Evolutionary conservation across 306 rosid genomes (phyloP), one percentile per base, ranked within the genome.

Genomic region (Sphenostylis stenocarpa): DNA sequence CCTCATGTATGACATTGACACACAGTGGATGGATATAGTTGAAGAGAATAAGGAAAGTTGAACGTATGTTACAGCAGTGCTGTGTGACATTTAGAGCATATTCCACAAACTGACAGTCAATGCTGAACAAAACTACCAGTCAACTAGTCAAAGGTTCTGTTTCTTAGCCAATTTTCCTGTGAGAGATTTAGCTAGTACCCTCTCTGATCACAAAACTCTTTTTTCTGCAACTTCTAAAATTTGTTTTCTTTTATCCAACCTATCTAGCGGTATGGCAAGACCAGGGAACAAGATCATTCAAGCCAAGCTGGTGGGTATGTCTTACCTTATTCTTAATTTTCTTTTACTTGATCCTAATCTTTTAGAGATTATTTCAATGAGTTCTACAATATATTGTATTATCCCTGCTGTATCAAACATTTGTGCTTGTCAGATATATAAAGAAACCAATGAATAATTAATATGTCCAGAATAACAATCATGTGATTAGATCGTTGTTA

Each of bases 231-330:
- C 53, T 70, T 70, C 15, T 74, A 26, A 66, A 55, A 20, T 61
- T 45, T 72, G 47, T 16, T 34, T 21, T 20, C 4, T 19, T 65
- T 31, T 15, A 3, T 78, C 19, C 84, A 39, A 34, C 7, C 28
- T 52, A 48, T 7, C 55, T 8, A 70, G 67, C 15, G 3, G 55
- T 76, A 85, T 91, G 94, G 86, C 88, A 6, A 82, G 80, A 64
- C 91, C 80, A 2, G 97, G 82, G 75, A 89, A 85, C 85, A 85
- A 86, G 87, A 86, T 88, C 86, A 82, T 91, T 33, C 94, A 88
- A 84, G 96, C 97, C 88, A 92, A 90, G 89, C 84, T 92, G 97
- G 97, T 92, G 84, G 92, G 96, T 92, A 90, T 82, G 90, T 90
- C 89, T 88, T 71, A 77, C 89, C 90, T 76, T 80, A 55, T 75